Evolutionary conservation across 495 filamentous ascomycete species (phyloP).

Genomic region (Lasiosphaeria ovina): DNA sequence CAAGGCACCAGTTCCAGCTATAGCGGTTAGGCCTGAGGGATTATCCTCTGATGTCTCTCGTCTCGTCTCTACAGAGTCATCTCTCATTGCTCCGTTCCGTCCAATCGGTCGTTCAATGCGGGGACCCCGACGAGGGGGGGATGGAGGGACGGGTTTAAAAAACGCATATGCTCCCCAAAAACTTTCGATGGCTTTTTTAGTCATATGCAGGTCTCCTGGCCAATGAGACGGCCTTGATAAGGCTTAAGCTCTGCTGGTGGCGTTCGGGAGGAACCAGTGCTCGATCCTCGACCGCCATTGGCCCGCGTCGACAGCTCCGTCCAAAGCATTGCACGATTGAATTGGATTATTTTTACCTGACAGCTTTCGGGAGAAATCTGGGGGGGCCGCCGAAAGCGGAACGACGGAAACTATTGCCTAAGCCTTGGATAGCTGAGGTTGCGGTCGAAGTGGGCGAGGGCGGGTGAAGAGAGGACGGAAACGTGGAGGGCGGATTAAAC

Average conservation of each 20-base stretch:
- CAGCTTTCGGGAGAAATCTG: background rate
- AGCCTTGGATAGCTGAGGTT: too few species aligned
- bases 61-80: background rate
- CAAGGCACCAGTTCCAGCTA: background rate
- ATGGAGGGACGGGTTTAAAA: background rate
- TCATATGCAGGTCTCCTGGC: background rate
- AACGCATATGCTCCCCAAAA: background rate
- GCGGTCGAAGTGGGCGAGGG: too few species aligned
- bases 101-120: background rate
- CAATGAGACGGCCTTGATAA: constrained; percentile 3
- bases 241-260: background rate
- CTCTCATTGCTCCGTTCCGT: background rate
- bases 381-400: background rate
- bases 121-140: background rate
- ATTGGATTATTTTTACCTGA: constrained; percentile 7
- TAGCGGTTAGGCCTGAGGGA: background rate
- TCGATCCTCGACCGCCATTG: background rate
- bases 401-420: too few species aligned
- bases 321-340: constrained; percentile 4
- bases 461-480: too few species aligned
- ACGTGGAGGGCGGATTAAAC: too few species aligned
- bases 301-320: background rate
- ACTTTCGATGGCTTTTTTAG: background rate
- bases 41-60: background rate
- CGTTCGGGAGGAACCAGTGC: background rate